Evolutionary conservation across 495 filamentous ascomycete genomes (phyloP).

Genomic region (Hapsidospora chrysogenum): DNA sequence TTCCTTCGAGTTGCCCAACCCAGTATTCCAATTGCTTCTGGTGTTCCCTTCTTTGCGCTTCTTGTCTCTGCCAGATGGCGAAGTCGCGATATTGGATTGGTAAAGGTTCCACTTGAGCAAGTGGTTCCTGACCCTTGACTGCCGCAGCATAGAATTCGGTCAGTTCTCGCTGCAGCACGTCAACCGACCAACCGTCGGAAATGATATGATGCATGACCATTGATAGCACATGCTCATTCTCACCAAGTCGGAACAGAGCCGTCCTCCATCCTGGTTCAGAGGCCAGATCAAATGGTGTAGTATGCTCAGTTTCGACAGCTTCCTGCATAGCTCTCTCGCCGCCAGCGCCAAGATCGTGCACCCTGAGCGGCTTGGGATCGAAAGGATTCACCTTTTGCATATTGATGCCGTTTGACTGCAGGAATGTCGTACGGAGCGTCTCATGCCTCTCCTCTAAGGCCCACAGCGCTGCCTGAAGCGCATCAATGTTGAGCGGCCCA

Average conservation of each 20-base stretch:
- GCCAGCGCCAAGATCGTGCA: neutral
- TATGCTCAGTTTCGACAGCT: neutral
- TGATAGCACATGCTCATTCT: constrained; percentile 5
- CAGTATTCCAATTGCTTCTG: constrained; percentile 6
- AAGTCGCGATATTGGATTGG: constrained; percentile 7
- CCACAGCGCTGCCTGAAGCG: constrained; percentile 3
- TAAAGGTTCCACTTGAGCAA: constrained; percentile 4
- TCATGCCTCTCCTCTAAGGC: constrained; percentile 5
- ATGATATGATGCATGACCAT: constrained; percentile 8
- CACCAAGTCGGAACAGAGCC: constrained; percentile 3
- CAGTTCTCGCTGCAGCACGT: constrained; percentile 4
- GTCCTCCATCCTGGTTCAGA: constrained; percentile 6
- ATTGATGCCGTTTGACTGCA: constrained; percentile 2
- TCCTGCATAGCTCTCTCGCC: neutral
- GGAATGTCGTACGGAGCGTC: constrained; percentile 6
- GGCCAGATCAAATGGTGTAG: constrained; percentile 4
- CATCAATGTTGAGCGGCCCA: constrained; percentile 3
- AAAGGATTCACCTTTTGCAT: constrained; percentile 1
- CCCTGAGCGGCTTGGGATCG: neutral
- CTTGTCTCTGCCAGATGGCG: constrained; percentile 6
- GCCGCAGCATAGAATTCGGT: constrained; percentile 3
- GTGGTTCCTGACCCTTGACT: constrained; percentile 4
- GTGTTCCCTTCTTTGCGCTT: constrained; percentile 4
- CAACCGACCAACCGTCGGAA: no score
- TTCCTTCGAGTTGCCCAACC: constrained; percentile 2